These are phyloP conservation scores for Gastrolobium bilobum DNA, from an alignment of 306 rosid species.

Conservation along the genomic window DNA sequence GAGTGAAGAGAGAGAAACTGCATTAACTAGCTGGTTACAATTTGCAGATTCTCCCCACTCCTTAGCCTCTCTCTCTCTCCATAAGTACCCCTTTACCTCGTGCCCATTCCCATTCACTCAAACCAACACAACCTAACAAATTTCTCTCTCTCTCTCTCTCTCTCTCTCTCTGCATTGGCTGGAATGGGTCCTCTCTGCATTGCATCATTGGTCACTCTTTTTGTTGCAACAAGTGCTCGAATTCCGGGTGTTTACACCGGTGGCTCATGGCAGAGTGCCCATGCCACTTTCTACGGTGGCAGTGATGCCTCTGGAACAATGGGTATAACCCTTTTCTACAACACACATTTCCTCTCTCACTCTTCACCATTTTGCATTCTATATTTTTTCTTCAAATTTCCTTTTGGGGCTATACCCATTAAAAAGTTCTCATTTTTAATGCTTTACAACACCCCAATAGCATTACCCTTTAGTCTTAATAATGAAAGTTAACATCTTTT, in stretches of 20 bases:
- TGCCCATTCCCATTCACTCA: conserved; percentile 49
- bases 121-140: background rate
- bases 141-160: conserved; percentile 11
- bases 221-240: conserved; percentile 55
- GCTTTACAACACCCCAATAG: too few species aligned
- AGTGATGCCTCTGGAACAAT: conserved; percentile 89
- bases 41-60: conserved; percentile 40
- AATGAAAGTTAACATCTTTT: too few species aligned
- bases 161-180: conserved; percentile 54
- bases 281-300: conserved; percentile 95
- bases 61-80: conserved; percentile 52
- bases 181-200: conserved; percentile 51
- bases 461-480: too few species aligned
- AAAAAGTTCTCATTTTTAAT: too few species aligned
- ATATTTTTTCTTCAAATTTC: too few species aligned
- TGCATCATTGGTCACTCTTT: conserved; percentile 56
- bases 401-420: too few species aligned
- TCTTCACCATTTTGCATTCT: too few species aligned
- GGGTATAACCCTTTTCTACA: conserved; percentile 52
- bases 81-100: conserved; percentile 68
- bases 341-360: background rate
- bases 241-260: conserved; percentile 78
- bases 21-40: conserved; percentile 40
- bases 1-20: background rate
- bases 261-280: conserved; percentile 80